Evolutionary conservation across 192 early-diverging fungal genomes (phyloP), one percentile per base, ranked within the genome.

Genomic region (Gaertneriomyces semiglobifer): DNA sequence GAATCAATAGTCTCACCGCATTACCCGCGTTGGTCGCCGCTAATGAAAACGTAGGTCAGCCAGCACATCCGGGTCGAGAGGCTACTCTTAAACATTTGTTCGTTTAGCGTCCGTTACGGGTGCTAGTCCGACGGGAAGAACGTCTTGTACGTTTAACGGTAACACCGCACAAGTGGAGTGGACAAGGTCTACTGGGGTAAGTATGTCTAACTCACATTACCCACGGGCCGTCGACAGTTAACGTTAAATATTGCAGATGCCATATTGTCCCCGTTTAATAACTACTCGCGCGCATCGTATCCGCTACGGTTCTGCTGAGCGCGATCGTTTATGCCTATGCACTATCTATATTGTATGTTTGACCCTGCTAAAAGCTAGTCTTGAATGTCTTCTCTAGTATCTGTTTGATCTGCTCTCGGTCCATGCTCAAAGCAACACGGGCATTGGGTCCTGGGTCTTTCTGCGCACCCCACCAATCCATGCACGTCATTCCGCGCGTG

Each of bases 181-280:
- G 81, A 9, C 63, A 72, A 1, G 81, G 81, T 2, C 54, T 83
- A 33, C 63, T 83, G 48, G 81, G 81, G 58, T 83, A 69, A 50
- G 45, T 54, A 0, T 56, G 12, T 56, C 55, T 33, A 12, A 18
- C 48, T 50, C 48, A n/a, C 12, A 50, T n/a, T 2, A 50, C 12
- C 48, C 48, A 50, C 12, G 12, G 12, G 1, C 12, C 48, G 48
- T 50, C 48, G 2, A 0, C 0, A 12, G 48, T n/a, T 50, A 18
- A 50, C 48, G 48, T 50, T 18, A 12, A 50, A 18, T 12, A n/a
- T 2, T 12, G 18, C 12, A 50, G 18, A n/a, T n/a, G 12, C 16
- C 12, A 18, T 50, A 50, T n/a, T 12, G 12, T 50, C 48, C 12
- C 48, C 48, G 12, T 18, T 18, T 50, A 50, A 50, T n/a, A 1